phyloP scores from a whole-genome alignment of 129 eudicot species.

The Helianthus annuus region DNA sequence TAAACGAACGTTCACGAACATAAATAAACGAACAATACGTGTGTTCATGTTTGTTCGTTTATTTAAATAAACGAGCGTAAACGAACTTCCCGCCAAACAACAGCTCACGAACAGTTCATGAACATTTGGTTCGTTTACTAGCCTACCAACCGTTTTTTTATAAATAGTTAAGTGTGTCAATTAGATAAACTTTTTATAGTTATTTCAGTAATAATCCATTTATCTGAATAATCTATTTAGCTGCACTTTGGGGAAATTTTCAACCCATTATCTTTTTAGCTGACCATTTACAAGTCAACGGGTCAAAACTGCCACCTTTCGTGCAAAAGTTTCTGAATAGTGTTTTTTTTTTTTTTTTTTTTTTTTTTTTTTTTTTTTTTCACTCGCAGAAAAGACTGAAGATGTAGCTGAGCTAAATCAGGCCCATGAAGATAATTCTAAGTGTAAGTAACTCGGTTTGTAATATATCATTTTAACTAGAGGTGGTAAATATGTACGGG shows the following conservation, averaged over 20 bases:
- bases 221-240: not conserved
- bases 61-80: too few relatives aligned
- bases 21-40: too few relatives aligned
- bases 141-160: too few relatives aligned
- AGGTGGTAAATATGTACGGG: not conserved
- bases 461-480: too few relatives aligned
- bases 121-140: too few relatives aligned
- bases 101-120: too few relatives aligned
- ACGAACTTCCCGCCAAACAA: too few relatives aligned
- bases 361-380: not conserved
- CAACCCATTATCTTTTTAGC: not conserved
- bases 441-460: slow-evolving; percentile 31
- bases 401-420: slow-evolving; percentile 30
- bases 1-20: too few relatives aligned
- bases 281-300: not conserved
- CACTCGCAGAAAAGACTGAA: slow-evolving; percentile 35
- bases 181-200: too few relatives aligned
- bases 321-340: not conserved
- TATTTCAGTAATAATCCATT: not conserved
- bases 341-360: not conserved
- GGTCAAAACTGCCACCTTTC: not conserved
- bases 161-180: too few relatives aligned
- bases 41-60: too few relatives aligned
- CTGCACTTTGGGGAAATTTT: too few relatives aligned
- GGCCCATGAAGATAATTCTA: slow-evolving; percentile 28